Evolutionary conservation across 148 eudicot species (phyloP).

Genomic region (Camellia sinensis): DNA sequence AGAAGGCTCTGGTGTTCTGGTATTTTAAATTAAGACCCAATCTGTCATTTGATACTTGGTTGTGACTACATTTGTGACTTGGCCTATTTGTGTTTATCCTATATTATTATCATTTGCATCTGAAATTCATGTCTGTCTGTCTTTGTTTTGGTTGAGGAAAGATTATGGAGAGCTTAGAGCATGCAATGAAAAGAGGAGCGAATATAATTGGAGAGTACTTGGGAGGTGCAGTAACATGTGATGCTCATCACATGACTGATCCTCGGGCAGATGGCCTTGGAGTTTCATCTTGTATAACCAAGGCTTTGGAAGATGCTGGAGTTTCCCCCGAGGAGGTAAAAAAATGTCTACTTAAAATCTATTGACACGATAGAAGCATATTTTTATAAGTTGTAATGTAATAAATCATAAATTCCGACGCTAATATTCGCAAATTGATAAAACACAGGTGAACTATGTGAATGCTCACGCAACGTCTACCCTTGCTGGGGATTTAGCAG

Average conservation of each 20-base stretch:
- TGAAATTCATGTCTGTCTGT: neutral
- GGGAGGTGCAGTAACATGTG: conserved; percentile 58
- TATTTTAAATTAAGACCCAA: conserved; percentile 10
- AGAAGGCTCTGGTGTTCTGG: conserved; percentile 68
- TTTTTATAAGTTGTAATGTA: neutral
- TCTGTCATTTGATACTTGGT: neutral
- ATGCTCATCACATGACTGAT: conserved; percentile 66
- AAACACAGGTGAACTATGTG: conserved; percentile 49
- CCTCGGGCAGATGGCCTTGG: conserved; percentile 58
- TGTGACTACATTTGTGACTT: neutral
- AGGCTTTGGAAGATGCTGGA: conserved; percentile 44
- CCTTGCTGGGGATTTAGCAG: conserved; percentile 53
- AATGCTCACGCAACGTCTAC: conserved; percentile 64
- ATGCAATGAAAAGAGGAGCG: conserved; percentile 57
- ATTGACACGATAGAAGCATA: neutral
- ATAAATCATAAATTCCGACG: neutral
- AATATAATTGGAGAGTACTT: conserved; percentile 56
- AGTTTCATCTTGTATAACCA: conserved; percentile 51
- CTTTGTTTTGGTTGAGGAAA: conserved; percentile 7
- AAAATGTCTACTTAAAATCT: neutral
- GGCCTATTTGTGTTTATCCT: neutral
- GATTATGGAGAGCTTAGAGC: conserved; percentile 57
- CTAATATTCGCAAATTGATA: neutral
- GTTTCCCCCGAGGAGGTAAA: conserved; percentile 56
- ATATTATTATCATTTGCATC: neutral